A percentile compares a stretch with the other conserved stretches of the same genome.
Conservation (phyloP, 116 monocot genomes). For the Trichopus zeylanicus region DNA sequence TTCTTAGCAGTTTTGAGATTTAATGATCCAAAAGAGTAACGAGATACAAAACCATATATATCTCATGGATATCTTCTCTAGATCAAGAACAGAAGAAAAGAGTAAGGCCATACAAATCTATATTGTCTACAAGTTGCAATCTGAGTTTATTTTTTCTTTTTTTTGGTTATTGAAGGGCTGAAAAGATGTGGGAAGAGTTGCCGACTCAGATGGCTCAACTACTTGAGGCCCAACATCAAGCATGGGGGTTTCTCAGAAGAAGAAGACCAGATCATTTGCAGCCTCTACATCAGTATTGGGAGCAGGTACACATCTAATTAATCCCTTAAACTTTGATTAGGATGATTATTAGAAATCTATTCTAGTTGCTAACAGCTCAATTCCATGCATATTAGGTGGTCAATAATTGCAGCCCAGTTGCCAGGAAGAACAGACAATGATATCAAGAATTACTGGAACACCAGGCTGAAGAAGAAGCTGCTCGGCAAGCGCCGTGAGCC, state of each 20-base stretch:
- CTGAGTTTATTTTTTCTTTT: neutral
- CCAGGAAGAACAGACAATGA: slow-evolving; percentile 85
- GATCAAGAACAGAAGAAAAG: too few relatives aligned
- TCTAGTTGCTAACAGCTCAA: slow-evolving; percentile 5
- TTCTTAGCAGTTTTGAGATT: too few relatives aligned
- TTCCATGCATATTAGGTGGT: slow-evolving; percentile 46
- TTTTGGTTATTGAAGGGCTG: slow-evolving; percentile 31
- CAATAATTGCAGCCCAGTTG: slow-evolving; percentile 78
- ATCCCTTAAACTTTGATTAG: too few relatives aligned
- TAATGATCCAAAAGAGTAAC: too few relatives aligned
- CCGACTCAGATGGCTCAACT: slow-evolving; percentile 89
- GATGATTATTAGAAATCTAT: too few relatives aligned
- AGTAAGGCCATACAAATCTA: too few relatives aligned
- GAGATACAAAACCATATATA: too few relatives aligned
- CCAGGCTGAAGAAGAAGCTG: slow-evolving; percentile 71
- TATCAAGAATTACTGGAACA: slow-evolving; percentile 93
- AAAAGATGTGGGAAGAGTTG: slow-evolving; percentile 86
- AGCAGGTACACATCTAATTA: slow-evolving; percentile 46
- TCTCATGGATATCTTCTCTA: too few relatives aligned
- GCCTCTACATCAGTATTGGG: slow-evolving; percentile 84
- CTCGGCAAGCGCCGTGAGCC: slow-evolving; percentile 48
- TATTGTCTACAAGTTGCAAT: too few relatives aligned
- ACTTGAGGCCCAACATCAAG: slow-evolving; percentile 77
- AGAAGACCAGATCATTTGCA: slow-evolving; percentile 79
- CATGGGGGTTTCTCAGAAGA: slow-evolving; percentile 87